These are phyloP conservation scores for Dalbergia cultrata DNA, from an alignment of 306 rosid genomes.

Conservation along the genomic window DNA sequence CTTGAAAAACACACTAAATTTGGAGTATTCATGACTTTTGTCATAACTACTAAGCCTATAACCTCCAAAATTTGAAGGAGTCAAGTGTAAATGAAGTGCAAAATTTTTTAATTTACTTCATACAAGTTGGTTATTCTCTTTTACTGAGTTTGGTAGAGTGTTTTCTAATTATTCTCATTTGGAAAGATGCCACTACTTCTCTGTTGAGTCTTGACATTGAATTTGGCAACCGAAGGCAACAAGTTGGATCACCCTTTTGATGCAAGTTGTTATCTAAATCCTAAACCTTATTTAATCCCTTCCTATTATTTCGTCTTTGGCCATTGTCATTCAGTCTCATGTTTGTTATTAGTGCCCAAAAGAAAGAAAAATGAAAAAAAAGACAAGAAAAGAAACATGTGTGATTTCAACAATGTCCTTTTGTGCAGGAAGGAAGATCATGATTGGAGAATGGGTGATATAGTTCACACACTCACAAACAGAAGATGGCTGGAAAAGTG, in stretches of 20 bases:
- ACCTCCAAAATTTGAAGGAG: background rate
- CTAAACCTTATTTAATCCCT: background rate
- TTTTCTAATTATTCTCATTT: slow-evolving; percentile 17
- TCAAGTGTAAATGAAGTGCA: background rate
- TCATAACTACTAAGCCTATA: slow-evolving; percentile 1
- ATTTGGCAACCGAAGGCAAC: slow-evolving; percentile 16
- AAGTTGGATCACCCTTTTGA: slow-evolving; percentile 2
- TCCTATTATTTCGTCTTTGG: slow-evolving; percentile 19
- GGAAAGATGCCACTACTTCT: slow-evolving; percentile 21
- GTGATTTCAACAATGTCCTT: slow-evolving; percentile 10
- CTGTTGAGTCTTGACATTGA: slow-evolving; percentile 28
- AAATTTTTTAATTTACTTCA: slow-evolving; percentile 31
- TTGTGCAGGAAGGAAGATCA: slow-evolving; percentile 76
- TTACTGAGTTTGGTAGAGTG: background rate
- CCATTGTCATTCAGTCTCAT: slow-evolving; percentile 31
- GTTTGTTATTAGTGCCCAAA: slow-evolving; percentile 31
- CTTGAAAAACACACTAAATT: slow-evolving; percentile 9
- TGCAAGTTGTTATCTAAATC: slow-evolving; percentile 33
- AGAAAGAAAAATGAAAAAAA: too few relatives aligned
- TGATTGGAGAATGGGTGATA: slow-evolving; percentile 87
- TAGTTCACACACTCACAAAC: slow-evolving; percentile 83
- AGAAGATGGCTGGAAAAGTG: slow-evolving; percentile 98
- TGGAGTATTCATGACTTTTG: slow-evolving; percentile 18
- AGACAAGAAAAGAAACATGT: slow-evolving; percentile 30
- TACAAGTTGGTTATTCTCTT: slow-evolving; percentile 26